Base-by-base conservation (phyloP, 176 grass and related monocot genomes). In the Neostapfia colusana region DNA sequence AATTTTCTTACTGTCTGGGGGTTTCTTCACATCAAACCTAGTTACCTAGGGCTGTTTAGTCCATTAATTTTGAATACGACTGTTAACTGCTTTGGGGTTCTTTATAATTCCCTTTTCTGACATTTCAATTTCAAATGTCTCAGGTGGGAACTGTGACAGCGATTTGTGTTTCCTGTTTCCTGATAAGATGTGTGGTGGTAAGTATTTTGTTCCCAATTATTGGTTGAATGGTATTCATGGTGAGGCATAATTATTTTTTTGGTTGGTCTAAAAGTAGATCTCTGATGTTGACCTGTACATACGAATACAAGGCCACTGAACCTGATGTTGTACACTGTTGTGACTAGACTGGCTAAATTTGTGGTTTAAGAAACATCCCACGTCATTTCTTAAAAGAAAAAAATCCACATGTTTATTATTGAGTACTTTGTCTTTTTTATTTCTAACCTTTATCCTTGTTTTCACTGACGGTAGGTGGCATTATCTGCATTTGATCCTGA, bases 151-250 rank as follows among this genome's bases (percentile, higher is more conserved):
- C 94, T 44, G 94, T 97, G 65, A 93, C 88, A 31, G 85, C 79
- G 71, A 94, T 94, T 82, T 98, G 95, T 49, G 91, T 89, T 59
- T 86, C 82, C 38, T 98, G 95, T 79, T 98, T 98, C 84, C 77
- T 98, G 74, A 86, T 92, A 92, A 94, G 91, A 90, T 98, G 91
- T 57, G 51, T 80, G 46, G 89, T 94, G 91, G 95, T 98, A 64
- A 93, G 91, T 88, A 78, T 61, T 82, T 84, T 8, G 21, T 77
- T 72, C 63, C 57, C 67, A 48, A 39, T 60, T 55, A 63, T 24
- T 60, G 38, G 66, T 64, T 67, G 23, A 7, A 18, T 31, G 31
- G 31, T 31, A 31, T 36, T 58, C 11, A 74, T 60, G 16, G 59
- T 50, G 18, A 54, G 2, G 20, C 7, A 21, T 63, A 40, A 20